Base-by-base conservation (phyloP, 169 alveolate species). In the Cryptosporidium tyzzeri region DNA sequence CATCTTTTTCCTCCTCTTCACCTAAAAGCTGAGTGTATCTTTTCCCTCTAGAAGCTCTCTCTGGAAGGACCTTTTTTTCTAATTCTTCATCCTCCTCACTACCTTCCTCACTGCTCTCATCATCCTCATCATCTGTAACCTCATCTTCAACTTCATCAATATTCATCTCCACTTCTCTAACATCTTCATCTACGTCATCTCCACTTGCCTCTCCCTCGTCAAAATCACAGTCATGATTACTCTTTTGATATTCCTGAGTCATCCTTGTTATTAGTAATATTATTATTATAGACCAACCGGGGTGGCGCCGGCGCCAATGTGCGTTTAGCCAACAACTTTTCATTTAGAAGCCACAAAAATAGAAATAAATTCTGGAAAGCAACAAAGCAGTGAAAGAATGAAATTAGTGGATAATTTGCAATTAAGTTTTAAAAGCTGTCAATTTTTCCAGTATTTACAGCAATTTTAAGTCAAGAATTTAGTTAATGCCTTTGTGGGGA, bases 41-140 rank as follows among this genome's bases (percentile, higher is more conserved):
- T 53, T 84, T 89, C 10, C 93, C 93, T 18, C 93, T 62, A n/a
- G 93, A 71, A 37, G 92, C 21, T 62, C 93, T 62, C 23, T 67
- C 70, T 12, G 93, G 93, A 37, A 89, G 92, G 10, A 85, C 85
- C 53, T 69, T 89, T 50, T 45, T 89, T 18, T 37, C 73, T 29
- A 16, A 69, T 14, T 18, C 48, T 39, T 80, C 69, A 5, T 62
- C 62, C 7, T 65, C 89, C n/a, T 9, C n/a, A 31, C 18, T 73
- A 9, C 61, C 80, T n/a, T 75, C 61, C 26, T 33, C 84, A n/a
- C 44, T n/a, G 8, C 9, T 44, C 8, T 53, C 31, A 29, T 58
- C 33, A 26, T 26, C 31, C 23, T 39, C 69, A n/a, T 16, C 21
- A 16, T 31, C 45, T 23, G 31, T 21, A 12, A 14, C 29, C 14